Conservation (phyloP, 2,329 filamentous ascomycete species). For the Colletotrichum plurivorum region DNA sequence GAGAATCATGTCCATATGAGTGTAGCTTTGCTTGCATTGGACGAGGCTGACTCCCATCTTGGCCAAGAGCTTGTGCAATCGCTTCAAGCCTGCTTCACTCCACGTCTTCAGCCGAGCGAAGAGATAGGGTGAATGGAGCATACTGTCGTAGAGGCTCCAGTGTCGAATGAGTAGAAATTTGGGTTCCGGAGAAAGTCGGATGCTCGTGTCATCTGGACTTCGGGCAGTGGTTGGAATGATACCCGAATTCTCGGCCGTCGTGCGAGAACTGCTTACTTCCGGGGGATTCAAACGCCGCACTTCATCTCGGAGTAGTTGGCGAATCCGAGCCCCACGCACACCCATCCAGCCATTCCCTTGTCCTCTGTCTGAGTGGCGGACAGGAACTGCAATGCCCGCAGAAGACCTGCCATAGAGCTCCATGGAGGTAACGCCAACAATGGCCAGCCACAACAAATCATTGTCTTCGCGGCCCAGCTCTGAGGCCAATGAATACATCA, state of each 20-base stretch:
- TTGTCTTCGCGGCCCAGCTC: constrained; percentile 98
- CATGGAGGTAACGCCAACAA: constrained; percentile 94
- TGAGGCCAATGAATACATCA: constrained; percentile 94
- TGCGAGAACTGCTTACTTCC: constrained; percentile 72
- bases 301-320: constrained; percentile 90
- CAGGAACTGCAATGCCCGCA: constrained; percentile 78
- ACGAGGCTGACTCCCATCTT: constrained; percentile 98
- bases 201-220: constrained; percentile 91
- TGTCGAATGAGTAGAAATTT: constrained; percentile 93
- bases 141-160: constrained; percentile 98
- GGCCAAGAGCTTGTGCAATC: constrained; percentile 92
- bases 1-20: constrained; percentile 98
- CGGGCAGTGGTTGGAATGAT: constrained; percentile 90
- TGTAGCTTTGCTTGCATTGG: constrained; percentile 95
- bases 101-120: constrained; percentile 94
- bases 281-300: constrained; percentile 93
- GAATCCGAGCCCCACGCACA: constrained; percentile 84
- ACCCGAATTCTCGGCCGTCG: constrained; percentile 77
- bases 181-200: constrained; percentile 93
- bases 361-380: constrained; percentile 68
- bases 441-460: constrained; percentile 93
- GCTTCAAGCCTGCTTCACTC: constrained; percentile 89
- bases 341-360: constrained; percentile 82
- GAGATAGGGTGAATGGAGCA: constrained; percentile 96
- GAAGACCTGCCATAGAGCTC: constrained; percentile 91